A percentile compares a stretch with the other conserved stretches of the same genome.
Conservation (phyloP, 2,329 filamentous ascomycete genomes). For the Arthrobotrys pseudoclavata region DNA sequence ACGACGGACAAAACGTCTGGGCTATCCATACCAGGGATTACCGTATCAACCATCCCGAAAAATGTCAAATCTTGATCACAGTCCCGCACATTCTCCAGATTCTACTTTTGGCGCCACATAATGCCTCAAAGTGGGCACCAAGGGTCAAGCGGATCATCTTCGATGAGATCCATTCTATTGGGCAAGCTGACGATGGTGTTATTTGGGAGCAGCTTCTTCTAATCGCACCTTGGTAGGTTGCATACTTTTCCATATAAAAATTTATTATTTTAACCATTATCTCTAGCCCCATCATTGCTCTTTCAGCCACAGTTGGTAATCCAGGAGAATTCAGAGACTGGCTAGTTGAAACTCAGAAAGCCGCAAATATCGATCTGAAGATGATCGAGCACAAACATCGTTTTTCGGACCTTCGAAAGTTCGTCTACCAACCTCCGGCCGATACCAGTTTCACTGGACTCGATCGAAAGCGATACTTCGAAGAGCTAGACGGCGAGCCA, state of each 20-base stretch:
- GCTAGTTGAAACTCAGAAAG: constrained; percentile 75
- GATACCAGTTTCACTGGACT: constrained; percentile 64
- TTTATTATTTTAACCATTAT: neutral
- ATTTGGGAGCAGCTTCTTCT: constrained; percentile 84
- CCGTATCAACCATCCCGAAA: constrained; percentile 78
- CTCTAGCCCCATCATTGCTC: constrained; percentile 77
- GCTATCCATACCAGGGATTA: constrained; percentile 83
- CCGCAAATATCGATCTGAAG: constrained; percentile 74
- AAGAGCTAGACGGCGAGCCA: constrained; percentile 68
- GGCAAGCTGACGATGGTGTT: constrained; percentile 80
- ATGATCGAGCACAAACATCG: constrained; percentile 78
- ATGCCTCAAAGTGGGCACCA: constrained; percentile 77
- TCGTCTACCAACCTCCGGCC: constrained; percentile 73
- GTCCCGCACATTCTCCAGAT: constrained; percentile 84
- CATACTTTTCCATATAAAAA: neutral
- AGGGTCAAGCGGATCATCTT: constrained; percentile 82
- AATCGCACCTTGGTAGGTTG: constrained; percentile 72
- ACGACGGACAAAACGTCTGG: constrained; percentile 79
- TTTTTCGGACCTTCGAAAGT: constrained; percentile 84
- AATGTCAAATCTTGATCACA: constrained; percentile 82
- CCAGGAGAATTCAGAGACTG: constrained; percentile 78
- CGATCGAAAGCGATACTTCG: constrained; percentile 63
- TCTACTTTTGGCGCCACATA: constrained; percentile 77
- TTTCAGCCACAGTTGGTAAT: constrained; percentile 85
- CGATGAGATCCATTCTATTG: constrained; percentile 85